Percentiles rank a stretch among this genome's conserved stretches.
These are phyloP conservation scores for Pythium folliculosum DNA, from an alignment of 352 stramenopile genomes.

Conservation along the genomic window DNA sequence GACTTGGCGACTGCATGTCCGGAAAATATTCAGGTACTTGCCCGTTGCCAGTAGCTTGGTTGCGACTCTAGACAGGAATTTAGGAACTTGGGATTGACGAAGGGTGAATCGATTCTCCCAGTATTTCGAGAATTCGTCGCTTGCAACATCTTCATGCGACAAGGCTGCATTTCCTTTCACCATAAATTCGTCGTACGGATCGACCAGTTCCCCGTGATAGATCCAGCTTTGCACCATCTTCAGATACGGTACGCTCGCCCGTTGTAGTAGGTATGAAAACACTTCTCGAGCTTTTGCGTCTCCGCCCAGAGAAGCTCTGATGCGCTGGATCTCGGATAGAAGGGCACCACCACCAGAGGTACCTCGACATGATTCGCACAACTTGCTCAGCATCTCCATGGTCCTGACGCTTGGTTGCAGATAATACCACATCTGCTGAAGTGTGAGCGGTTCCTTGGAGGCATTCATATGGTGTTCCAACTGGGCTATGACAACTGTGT, in stretches of 20 bases:
- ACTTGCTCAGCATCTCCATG: slow-evolving; percentile 90
- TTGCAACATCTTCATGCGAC: slow-evolving; percentile 79
- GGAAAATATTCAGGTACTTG: slow-evolving; percentile 93
- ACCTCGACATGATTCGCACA: slow-evolving; percentile 72
- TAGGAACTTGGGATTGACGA: slow-evolving; percentile 73
- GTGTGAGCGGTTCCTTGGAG: slow-evolving; percentile 51
- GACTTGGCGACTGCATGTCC: slow-evolving; percentile 74
- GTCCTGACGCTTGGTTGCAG: slow-evolving; percentile 91
- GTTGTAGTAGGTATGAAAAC: slow-evolving; percentile 84
- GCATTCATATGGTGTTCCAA: slow-evolving; percentile 83
- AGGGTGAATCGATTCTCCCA: slow-evolving; percentile 89
- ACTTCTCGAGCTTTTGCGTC: slow-evolving; percentile 79
- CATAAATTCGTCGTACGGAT: slow-evolving; percentile 93
- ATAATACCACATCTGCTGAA: slow-evolving; percentile 94
- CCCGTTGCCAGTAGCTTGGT: slow-evolving; percentile 89
- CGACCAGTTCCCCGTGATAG: slow-evolving; percentile 86
- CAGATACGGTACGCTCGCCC: slow-evolving; percentile 84
- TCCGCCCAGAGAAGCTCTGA: slow-evolving; percentile 76
- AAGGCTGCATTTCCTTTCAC: slow-evolving; percentile 80
- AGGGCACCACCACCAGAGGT: slow-evolving; percentile 89
- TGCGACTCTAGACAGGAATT: slow-evolving; percentile 73
- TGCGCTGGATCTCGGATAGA: slow-evolving; percentile 89
- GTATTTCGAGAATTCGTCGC: slow-evolving; percentile 90
- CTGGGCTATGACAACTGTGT: slow-evolving; percentile 91
- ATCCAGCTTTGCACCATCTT: slow-evolving; percentile 92